These are phyloP conservation scores for Podospora didyma DNA, from an alignment of 495 filamentous ascomycete species.

Conservation along the genomic window DNA sequence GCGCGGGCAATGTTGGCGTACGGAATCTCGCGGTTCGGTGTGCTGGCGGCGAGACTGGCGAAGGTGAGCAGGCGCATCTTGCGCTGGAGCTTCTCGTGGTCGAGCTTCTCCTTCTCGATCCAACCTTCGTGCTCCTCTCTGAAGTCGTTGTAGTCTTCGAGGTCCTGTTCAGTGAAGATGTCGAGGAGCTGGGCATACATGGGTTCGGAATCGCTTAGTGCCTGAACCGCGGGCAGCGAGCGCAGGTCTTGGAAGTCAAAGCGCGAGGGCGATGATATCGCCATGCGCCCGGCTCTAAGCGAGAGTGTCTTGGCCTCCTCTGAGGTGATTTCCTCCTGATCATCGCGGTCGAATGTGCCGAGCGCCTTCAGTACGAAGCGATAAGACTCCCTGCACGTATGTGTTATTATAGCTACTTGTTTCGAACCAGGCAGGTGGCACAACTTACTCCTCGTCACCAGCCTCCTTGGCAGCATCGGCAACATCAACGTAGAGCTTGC, in stretches of 20 bases:
- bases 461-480: constrained; percentile 72
- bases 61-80: constrained; percentile 97
- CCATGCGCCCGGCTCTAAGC: constrained; percentile 76
- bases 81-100: constrained; percentile 60
- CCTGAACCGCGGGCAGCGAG: constrained; percentile 78
- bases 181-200: constrained; percentile 86
- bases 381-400: constrained; percentile 58
- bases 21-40: constrained; percentile 74
- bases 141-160: constrained; percentile 95
- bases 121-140: constrained; percentile 76
- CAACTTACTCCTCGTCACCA: constrained; percentile 66
- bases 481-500: constrained; percentile 74
- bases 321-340: constrained; percentile 52
- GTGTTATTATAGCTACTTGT: constrained; percentile 8
- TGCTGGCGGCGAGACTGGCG: constrained; percentile 78
- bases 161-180: constrained; percentile 85
- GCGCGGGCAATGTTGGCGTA: constrained; percentile 78
- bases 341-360: constrained; percentile 71
- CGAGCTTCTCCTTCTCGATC: constrained; percentile 65
- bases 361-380: constrained; percentile 78
- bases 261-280: constrained; percentile 69
- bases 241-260: constrained; percentile 95
- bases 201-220: constrained; percentile 75
- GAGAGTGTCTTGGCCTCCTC: constrained; percentile 76
- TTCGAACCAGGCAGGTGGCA: not conserved